These are phyloP conservation scores for Talaromyces wortmannii DNA, from an alignment of 495 filamentous ascomycete genomes.

Conservation along the genomic window DNA sequence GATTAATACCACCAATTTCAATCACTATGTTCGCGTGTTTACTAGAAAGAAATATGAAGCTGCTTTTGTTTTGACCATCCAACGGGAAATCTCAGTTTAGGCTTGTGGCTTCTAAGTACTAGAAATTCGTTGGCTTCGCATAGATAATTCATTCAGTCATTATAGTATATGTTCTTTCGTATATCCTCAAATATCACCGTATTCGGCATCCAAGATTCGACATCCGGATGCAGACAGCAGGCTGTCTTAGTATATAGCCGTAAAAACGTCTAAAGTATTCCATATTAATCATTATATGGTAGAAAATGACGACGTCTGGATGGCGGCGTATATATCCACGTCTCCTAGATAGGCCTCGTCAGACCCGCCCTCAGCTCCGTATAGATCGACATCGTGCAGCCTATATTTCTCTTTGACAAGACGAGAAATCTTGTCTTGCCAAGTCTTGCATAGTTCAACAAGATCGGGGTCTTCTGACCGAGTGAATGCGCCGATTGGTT, in stretches of 20 bases:
- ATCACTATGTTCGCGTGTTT: too few relatives aligned
- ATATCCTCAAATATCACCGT: background rate
- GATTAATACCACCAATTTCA: too few relatives aligned
- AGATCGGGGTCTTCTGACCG: background rate
- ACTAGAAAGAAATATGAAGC: too few relatives aligned
- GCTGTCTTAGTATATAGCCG: too few relatives aligned
- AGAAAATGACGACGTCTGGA: background rate
- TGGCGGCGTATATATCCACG: conserved; percentile 1
- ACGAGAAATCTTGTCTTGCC: conserved; percentile 7
- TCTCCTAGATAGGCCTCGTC: background rate
- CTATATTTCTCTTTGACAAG: conserved; percentile 12
- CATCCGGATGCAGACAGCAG: background rate
- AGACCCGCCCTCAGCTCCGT: background rate
- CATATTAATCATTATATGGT: too few relatives aligned
- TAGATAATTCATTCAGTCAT: too few relatives aligned
- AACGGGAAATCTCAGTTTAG: background rate
- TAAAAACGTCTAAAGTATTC: background rate
- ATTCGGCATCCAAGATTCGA: background rate
- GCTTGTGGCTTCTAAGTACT: too few relatives aligned
- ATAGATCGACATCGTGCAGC: background rate
- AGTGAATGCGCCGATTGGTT: conserved; percentile 9
- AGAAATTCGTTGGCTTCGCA: too few relatives aligned
- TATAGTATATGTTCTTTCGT: background rate
- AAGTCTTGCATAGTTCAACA: conserved; percentile 6
- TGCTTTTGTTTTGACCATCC: too few relatives aligned